Percentiles rank a stretch among this genome's conserved stretches.
These are phyloP conservation scores for Kwoniella sp. DNA, from an alignment of 768 basidiomycete species.

Conservation along the genomic window DNA sequence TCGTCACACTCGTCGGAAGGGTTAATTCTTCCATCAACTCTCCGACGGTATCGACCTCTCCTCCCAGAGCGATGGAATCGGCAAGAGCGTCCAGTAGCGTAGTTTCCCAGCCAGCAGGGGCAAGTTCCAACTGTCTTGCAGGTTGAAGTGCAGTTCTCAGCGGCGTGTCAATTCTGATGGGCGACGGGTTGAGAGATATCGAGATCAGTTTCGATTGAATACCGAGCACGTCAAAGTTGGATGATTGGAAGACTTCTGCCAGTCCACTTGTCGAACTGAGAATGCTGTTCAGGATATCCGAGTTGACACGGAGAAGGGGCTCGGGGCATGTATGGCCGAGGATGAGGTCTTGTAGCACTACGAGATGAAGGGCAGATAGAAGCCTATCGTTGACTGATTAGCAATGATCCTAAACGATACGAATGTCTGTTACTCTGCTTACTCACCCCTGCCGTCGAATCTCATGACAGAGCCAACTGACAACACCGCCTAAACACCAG, in stretches of 20 bases:
- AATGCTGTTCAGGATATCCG: constrained; percentile 23
- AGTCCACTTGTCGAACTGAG: constrained; percentile 34
- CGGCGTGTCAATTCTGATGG: background rate
- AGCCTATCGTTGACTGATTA: too few relatives aligned
- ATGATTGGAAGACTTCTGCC: constrained; percentile 37
- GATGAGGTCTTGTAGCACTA: constrained; percentile 48
- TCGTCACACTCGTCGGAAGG: background rate
- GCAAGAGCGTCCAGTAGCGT: constrained; percentile 1
- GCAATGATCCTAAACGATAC: too few relatives aligned
- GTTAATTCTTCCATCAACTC: background rate
- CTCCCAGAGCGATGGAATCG: background rate
- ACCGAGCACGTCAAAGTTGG: constrained; percentile 36
- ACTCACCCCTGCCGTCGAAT: constrained; percentile 54
- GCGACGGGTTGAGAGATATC: constrained; percentile 3
- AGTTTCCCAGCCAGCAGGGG: constrained; percentile 1
- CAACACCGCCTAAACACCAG: constrained; percentile 56
- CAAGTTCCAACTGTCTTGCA: constrained; percentile 16
- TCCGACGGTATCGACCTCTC: background rate
- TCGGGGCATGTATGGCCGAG: constrained; percentile 38
- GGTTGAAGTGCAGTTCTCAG: constrained; percentile 6
- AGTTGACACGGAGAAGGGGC: constrained; percentile 32
- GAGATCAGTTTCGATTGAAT: constrained; percentile 31
- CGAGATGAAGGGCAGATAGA: constrained; percentile 42
- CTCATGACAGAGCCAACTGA: constrained; percentile 54
- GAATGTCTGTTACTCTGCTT: too few relatives aligned